Evolutionary conservation across 2,329 filamentous ascomycete genomes (phyloP), one percentile per base, ranked within the genome.

Genomic region (Cladosporium sp.): DNA sequence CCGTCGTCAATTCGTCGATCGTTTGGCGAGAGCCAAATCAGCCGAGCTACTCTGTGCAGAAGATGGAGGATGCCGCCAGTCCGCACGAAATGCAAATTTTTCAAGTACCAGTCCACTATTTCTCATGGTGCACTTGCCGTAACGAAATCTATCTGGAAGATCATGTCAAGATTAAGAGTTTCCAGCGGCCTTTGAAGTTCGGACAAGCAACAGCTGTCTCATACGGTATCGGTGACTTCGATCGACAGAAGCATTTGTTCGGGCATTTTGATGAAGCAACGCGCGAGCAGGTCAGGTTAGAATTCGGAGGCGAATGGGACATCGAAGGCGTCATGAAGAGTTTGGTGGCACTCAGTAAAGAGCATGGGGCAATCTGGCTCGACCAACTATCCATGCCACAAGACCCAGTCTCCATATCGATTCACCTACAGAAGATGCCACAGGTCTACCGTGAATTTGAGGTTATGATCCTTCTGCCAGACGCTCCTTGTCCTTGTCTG

Each of bases 181-280:
- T 17, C 3, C 6, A 20, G 7, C 41, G 12, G 7, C 13, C 17
- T 3, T 18, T 43, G 5, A 17, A 20, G 29, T n/a, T 11, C 6
- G 41, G 17, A 32, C 27, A 22, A 4, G 29, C 41, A 6, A 12
- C 9, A 34, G 41, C 41, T 20, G 27, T 43, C 11, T 43, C 41
- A n/a, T 43, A 43, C n/a, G 41, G 41, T 11, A 43, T 43, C 13
- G 41, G 41, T n/a, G 41, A 43, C 12, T 43, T 43, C 18, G 29
- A 43, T 11, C 41, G 41, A 9, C 3, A 43, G 20, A 9, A 8
- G 1, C 18, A 34, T 9, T 6, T 22, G n/a, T n/a, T 43, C 7
- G 41, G 27, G 1, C 41, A 43, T 18, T 3, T 32, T 2, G 29
- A 34, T 2, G 41, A 17, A n/a, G 15, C 2, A 5, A 11, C 8